Evolutionary conservation across 2,329 filamentous ascomycete genomes (phyloP).

Genomic region (Apiospora malaysiana): DNA sequence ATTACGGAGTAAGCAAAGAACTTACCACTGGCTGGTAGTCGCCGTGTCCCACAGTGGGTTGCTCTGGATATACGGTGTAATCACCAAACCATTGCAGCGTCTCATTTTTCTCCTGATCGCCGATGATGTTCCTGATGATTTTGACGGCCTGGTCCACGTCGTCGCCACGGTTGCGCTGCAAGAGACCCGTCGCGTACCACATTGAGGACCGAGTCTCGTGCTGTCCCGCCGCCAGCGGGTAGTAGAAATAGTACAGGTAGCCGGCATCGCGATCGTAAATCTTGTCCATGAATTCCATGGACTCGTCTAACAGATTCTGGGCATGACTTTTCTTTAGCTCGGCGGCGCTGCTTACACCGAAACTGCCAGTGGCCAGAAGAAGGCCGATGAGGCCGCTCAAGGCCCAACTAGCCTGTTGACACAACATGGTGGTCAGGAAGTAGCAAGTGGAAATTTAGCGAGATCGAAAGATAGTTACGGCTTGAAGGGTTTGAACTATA

Average conservation of each 20-base stretch:
- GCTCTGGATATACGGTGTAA: constrained; percentile 53
- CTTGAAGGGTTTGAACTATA: not conserved
- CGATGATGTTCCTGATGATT: constrained; percentile 53
- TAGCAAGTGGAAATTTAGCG: too few species aligned
- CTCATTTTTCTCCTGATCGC: constrained; percentile 50
- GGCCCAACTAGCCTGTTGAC: not conserved
- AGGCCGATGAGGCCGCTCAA: constrained; percentile 11
- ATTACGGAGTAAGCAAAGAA: not conserved
- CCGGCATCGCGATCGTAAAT: constrained; percentile 50
- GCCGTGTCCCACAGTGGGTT: constrained; percentile 52
- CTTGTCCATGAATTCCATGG: constrained; percentile 52
- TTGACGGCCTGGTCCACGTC: constrained; percentile 50
- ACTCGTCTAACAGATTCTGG: constrained; percentile 46
- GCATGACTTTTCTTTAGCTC: constrained; percentile 25
- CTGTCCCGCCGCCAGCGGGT: constrained; percentile 30
- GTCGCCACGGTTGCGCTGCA: constrained; percentile 50
- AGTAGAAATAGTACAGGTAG: constrained; percentile 48
- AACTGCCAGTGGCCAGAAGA: not conserved
- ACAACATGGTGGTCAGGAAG: not conserved
- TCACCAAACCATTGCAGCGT: constrained; percentile 53
- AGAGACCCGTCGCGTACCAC: constrained; percentile 55
- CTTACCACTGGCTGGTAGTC: constrained; percentile 46
- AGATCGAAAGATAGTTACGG: too few species aligned
- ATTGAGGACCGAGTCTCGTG: constrained; percentile 54
- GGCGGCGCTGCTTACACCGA: constrained; percentile 1